Percentiles rank a stretch among this genome's conserved stretches.
Evolutionary conservation across 2,329 filamentous ascomycete genomes (phyloP).

Genomic region (Pseudocercospora macadamiae): DNA sequence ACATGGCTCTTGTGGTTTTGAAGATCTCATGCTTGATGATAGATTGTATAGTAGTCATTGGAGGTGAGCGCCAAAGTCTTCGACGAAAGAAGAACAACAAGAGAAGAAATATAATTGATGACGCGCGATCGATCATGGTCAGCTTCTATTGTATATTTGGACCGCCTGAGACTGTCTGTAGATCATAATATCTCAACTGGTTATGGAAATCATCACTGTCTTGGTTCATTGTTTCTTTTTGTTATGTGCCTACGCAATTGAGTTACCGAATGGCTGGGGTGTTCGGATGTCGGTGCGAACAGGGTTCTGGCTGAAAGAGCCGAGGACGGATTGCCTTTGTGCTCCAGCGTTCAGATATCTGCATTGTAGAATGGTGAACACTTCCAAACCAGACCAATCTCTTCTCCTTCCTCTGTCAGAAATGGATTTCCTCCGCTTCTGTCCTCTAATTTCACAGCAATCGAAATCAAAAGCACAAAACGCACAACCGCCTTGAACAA

Average conservation of each 20-base stretch:
- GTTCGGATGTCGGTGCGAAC: background rate
- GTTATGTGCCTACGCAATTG: too few relatives aligned
- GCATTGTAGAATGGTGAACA: background rate
- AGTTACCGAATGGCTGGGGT: background rate
- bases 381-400: background rate
- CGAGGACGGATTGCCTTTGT: background rate
- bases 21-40: constrained; percentile 8
- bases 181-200: too few relatives aligned
- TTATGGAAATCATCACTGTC: too few relatives aligned
- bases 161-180: background rate
- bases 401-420: background rate
- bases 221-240: too few relatives aligned
- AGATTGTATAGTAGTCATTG: constrained; percentile 6
- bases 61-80: background rate
- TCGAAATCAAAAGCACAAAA: background rate
- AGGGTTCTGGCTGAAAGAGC: background rate
- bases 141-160: background rate
- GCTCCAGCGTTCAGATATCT: background rate
- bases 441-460: background rate
- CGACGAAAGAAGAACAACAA: background rate
- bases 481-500: background rate
- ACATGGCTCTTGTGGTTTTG: background rate
- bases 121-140: background rate
- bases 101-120: constrained; percentile 1
- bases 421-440: background rate